These are phyloP conservation scores for Euphorbia celastroides DNA, from an alignment of 441 rosid species.

Conservation along the genomic window DNA sequence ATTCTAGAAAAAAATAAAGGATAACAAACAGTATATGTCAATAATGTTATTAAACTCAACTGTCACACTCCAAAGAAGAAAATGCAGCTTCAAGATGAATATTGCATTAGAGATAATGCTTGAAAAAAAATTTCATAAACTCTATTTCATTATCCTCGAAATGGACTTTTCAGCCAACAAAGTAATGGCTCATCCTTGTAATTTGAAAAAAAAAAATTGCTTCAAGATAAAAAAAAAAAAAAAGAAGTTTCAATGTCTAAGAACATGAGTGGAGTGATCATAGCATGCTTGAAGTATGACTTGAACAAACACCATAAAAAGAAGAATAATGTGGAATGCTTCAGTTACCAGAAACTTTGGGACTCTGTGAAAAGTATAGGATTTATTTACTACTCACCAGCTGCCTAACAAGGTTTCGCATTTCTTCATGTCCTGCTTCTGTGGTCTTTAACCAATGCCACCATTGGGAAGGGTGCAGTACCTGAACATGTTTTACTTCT, in stretches of 20 bases:
- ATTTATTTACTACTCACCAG: conserved; percentile 43
- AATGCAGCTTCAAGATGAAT: neutral
- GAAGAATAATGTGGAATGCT: neutral
- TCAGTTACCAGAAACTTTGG: conserved; percentile 7
- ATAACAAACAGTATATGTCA: neutral
- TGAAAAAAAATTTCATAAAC: neutral
- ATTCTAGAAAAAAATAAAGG: neutral
- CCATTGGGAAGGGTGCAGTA: conserved; percentile 88
- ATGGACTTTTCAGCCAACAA: neutral
- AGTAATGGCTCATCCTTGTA: neutral
- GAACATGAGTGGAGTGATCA: neutral
- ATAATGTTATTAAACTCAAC: neutral
- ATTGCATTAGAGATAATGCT: neutral
- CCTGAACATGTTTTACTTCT: conserved; percentile 48
- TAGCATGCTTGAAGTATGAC: neutral
- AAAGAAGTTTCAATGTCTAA: neutral
- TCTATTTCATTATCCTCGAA: neutral
- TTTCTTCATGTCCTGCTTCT: conserved; percentile 79
- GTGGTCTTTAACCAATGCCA: conserved; percentile 98
- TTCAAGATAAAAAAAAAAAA: no score
- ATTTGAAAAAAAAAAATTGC: neutral
- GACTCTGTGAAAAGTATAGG: neutral
- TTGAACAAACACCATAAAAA: neutral
- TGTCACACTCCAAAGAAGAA: neutral
- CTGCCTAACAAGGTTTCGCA: conserved; percentile 80